Conservation (phyloP, 1,284 basidiomycete genomes). For the Afroboletus lepidellus region DNA sequence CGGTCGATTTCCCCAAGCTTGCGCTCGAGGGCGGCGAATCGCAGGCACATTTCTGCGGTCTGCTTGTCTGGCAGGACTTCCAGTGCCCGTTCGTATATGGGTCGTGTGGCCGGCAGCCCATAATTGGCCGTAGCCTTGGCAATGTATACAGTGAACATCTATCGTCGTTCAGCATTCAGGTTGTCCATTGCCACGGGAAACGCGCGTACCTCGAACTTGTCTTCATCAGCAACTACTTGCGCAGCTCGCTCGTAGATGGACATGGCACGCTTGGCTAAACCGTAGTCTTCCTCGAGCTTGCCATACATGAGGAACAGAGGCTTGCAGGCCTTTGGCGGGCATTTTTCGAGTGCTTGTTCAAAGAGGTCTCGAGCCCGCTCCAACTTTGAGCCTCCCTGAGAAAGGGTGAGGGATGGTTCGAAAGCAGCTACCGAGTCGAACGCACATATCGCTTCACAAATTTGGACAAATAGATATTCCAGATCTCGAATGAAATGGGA, state of each 20-base stretch:
- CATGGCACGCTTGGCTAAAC: conserved; percentile 96
- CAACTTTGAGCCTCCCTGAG: conserved; percentile 86
- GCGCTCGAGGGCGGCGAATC: conserved; percentile 93
- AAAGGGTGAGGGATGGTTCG: conserved; percentile 4
- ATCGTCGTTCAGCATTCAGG: conserved; percentile 10
- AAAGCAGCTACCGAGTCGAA: conserved; percentile 15
- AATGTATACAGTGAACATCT: conserved; percentile 98
- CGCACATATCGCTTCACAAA: conserved; percentile 95
- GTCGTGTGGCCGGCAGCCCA: conserved; percentile 92
- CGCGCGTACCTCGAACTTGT: conserved; percentile 87
- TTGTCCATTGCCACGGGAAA: neutral
- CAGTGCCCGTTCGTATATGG: conserved; percentile 96
- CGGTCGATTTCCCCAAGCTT: conserved; percentile 99
- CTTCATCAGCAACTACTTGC: conserved; percentile 79
- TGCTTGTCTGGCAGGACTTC: conserved; percentile 90
- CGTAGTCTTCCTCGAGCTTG: conserved; percentile 91
- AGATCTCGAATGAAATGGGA: conserved; percentile 97
- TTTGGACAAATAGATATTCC: conserved; percentile 98
- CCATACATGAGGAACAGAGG: conserved; percentile 95
- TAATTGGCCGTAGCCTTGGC: conserved; percentile 96
- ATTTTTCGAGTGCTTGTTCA: conserved; percentile 96
- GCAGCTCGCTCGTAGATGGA: conserved; percentile 93
- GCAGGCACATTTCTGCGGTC: conserved; percentile 97
- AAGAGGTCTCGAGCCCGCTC: conserved; percentile 96
- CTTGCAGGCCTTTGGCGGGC: conserved; percentile 93